A percentile compares a stretch with the other conserved stretches of the same genome.
Evolutionary conservation across 176 grass and related monocot species (phyloP).

Genomic region (Calamus simplicifolius): DNA sequence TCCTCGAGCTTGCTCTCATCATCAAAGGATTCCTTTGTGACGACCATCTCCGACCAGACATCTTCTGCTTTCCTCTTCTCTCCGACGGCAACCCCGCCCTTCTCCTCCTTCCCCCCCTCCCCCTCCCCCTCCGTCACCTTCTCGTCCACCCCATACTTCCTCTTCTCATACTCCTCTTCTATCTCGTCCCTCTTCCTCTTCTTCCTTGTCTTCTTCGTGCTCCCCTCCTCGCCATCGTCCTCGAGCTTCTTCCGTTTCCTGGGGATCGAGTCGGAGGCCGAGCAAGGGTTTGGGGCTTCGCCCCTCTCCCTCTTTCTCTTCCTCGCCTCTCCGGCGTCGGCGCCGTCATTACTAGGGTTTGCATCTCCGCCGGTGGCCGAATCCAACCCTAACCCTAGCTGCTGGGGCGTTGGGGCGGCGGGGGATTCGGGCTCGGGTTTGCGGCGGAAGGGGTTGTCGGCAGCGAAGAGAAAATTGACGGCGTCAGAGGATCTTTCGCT

Average conservation of each 20-base stretch:
- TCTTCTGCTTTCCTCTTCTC: constrained; percentile 71
- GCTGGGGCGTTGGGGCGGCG: not conserved
- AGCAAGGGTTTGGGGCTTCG: not conserved
- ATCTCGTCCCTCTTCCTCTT: constrained; percentile 48
- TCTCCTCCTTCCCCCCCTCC: constrained; percentile 6
- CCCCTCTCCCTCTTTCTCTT: constrained; percentile 5
- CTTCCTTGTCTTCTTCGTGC: constrained; percentile 4
- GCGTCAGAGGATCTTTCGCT: not conserved
- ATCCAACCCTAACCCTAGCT: not conserved
- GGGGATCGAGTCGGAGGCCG: constrained; percentile 5
- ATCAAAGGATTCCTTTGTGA: constrained; percentile 43
- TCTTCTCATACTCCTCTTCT: constrained; percentile 22
- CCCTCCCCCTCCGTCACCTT: not conserved
- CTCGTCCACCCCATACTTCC: constrained; percentile 6
- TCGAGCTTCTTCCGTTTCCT: constrained; percentile 19
- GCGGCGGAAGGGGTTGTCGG: constrained; percentile 57
- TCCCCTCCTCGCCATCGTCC: not conserved
- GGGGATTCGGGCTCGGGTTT: constrained; percentile 19
- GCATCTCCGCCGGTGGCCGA: not conserved
- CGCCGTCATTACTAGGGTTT: too few species aligned
- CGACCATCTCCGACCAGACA: constrained; percentile 5
- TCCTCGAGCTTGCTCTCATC: too few species aligned
- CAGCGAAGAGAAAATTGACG: constrained; percentile 46
- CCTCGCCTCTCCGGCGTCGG: not conserved
- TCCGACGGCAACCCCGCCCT: constrained; percentile 15